phyloP scores from a whole-genome alignment of 2,329 filamentous ascomycete genomes.

The Aspergillus tamarii region DNA sequence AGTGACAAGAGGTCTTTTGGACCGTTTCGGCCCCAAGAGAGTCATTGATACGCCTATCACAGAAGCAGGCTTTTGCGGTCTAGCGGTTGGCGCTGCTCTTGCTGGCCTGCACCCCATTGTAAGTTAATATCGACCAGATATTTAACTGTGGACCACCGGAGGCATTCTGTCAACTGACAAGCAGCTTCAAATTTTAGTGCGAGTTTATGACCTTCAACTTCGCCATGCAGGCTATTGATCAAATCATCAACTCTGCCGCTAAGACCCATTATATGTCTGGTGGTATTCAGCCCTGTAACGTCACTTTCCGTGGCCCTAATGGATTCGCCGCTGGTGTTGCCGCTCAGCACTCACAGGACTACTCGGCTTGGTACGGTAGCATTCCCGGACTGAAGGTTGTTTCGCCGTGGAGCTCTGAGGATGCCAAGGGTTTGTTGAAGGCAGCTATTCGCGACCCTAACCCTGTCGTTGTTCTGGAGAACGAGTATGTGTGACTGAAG shows the following conservation, averaged over 20 bases:
- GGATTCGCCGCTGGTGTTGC: constrained; percentile 94
- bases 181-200: constrained; percentile 59
- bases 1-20: constrained; percentile 95
- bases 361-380: constrained; percentile 97
- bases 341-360: constrained; percentile 98
- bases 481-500: constrained; percentile 60
- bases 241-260: constrained; percentile 97
- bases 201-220: constrained; percentile 99
- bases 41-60: constrained; percentile 99
- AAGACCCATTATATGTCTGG: constrained; percentile 99
- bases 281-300: constrained; percentile 98
- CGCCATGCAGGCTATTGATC: constrained; percentile 99
- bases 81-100: constrained; percentile 91
- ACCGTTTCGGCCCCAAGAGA: constrained; percentile 95
- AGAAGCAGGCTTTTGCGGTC: constrained; percentile 90
- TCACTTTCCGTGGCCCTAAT: constrained; percentile 99
- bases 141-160: neutral
- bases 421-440: constrained; percentile 97
- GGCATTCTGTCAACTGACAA: neutral
- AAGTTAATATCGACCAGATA: constrained; percentile 49
- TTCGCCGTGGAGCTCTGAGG: constrained; percentile 92
- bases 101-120: constrained; percentile 93
- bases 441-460: constrained; percentile 98
- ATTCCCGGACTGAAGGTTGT: constrained; percentile 98
- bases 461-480: constrained; percentile 88